Evolutionary conservation across 441 rosid species (phyloP), one percentile per base, ranked within the genome.

Genomic region (Melastoma candidum): DNA sequence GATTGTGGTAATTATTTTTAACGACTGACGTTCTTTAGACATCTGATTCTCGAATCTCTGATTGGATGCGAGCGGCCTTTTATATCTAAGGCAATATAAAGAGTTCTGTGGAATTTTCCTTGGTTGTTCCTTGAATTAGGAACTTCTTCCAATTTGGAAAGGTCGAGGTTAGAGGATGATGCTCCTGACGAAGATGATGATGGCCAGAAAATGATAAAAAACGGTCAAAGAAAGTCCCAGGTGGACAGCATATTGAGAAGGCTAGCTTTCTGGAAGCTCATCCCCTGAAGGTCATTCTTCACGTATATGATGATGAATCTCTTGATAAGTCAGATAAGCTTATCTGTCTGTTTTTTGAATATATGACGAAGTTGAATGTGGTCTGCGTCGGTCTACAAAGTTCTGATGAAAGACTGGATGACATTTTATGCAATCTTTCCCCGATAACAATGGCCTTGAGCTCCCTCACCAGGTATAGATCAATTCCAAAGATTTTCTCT

Each of bases 101-200:
- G 36, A 6, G 36, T 29, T 29, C 36, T 6, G 3, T 29, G 7
- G 36, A 29, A 29, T 29, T 29, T 29, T 29, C 7, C 36, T 29
- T 29, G 36, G 36, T 63, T 51, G 53, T 49, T 13, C 22, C 47
- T 58, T 63, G 69, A 46, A 49, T 32, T 71, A 88, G 98, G 78
- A 25, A 52, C 72, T 55, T 68, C 84, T 27, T 58, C 75, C 61
- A 75, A 62, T 65, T 65, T 60, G 12, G 98, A 88, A 76, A 74
- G 61, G 51, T 64, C 75, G 50, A 81, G 84, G 70, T 46, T 86
- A 67, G 97, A 88, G 56, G 97, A 93, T 54, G 89, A 80, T 76
- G 84, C 59, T 27, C 75, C 75, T 47, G 84, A 92, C 57, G 97
- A 92, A 44, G 98, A 88, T 29, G 95, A 88, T 67, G 93, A 90